phyloP scores from a whole-genome alignment of 1,139 yeast species.

The Blastobotrys elegans region DNA sequence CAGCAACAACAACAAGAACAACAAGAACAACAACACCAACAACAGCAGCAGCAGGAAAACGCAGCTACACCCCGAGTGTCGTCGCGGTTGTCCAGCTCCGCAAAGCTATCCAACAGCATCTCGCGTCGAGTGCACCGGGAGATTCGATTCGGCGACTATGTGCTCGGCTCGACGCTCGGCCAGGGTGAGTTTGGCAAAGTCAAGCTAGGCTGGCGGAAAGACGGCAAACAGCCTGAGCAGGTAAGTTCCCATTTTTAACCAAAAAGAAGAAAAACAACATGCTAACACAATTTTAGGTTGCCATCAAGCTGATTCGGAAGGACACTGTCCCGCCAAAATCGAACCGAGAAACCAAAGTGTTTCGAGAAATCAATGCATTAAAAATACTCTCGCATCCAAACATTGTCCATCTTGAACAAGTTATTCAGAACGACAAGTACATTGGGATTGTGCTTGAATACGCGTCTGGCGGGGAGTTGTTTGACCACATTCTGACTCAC shows the following conservation, averaged over 20 bases:
- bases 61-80: slow-evolving; percentile 24
- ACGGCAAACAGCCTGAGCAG: slow-evolving; percentile 55
- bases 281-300: slow-evolving; percentile 58
- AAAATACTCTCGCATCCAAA: slow-evolving; percentile 87
- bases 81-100: slow-evolving; percentile 27
- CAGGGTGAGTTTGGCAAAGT: slow-evolving; percentile 98
- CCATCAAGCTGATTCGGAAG: slow-evolving; percentile 84
- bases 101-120: slow-evolving; percentile 24
- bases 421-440: slow-evolving; percentile 87
- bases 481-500: slow-evolving; percentile 85
- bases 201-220: slow-evolving; percentile 92
- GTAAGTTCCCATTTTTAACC: slow-evolving; percentile 4
- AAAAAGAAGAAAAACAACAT: background rate
- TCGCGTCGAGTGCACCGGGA: slow-evolving; percentile 31
- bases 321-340: slow-evolving; percentile 80
- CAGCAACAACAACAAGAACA: background rate
- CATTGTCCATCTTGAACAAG: slow-evolving; percentile 86
- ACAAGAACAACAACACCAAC: background rate
- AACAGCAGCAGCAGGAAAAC: background rate
- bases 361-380: slow-evolving; percentile 87
- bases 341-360: slow-evolving; percentile 81
- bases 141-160: slow-evolving; percentile 73
- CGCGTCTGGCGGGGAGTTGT: slow-evolving; percentile 96
- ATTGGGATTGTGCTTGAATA: slow-evolving; percentile 95
- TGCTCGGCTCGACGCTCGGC: slow-evolving; percentile 90